Conservation (phyloP, 2,329 filamentous ascomycete genomes). For the Bipolaris sorokiniana region DNA sequence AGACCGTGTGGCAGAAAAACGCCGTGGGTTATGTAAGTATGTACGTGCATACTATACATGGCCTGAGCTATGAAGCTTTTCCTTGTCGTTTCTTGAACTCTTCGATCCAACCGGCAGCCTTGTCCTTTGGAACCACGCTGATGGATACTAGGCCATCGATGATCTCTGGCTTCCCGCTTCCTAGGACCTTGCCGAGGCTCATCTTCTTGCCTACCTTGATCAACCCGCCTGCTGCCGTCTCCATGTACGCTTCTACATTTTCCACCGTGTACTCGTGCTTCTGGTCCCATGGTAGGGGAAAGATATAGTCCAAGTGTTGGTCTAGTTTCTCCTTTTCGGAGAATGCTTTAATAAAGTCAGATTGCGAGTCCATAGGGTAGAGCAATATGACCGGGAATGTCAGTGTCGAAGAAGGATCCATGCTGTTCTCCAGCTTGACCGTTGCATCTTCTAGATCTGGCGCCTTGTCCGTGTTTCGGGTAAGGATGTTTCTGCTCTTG, state of each 20-base stretch:
- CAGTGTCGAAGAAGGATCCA: conserved; percentile 74
- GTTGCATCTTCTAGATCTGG: conserved; percentile 88
- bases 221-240: conserved; percentile 78
- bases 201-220: conserved; percentile 91
- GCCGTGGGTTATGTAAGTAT: background rate
- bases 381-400: conserved; percentile 81
- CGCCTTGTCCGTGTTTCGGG: conserved; percentile 69
- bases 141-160: conserved; percentile 85
- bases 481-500: conserved; percentile 71
- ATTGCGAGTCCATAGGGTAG: conserved; percentile 82
- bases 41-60: background rate
- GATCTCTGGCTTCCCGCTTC: conserved; percentile 79
- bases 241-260: conserved; percentile 85
- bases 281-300: conserved; percentile 87
- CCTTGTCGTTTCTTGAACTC: conserved; percentile 78
- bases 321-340: conserved; percentile 75
- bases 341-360: conserved; percentile 90
- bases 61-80: conserved; percentile 11
- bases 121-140: conserved; percentile 76
- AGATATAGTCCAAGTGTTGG: conserved; percentile 82
- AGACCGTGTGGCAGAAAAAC: background rate
- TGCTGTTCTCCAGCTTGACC: conserved; percentile 72
- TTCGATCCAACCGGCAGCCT: conserved; percentile 76
- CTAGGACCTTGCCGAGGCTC: conserved; percentile 74
- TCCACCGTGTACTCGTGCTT: conserved; percentile 68